Evolutionary conservation across 352 stramenopile species (phyloP).

Genomic region (Phytopythium cucurbitacearum): DNA sequence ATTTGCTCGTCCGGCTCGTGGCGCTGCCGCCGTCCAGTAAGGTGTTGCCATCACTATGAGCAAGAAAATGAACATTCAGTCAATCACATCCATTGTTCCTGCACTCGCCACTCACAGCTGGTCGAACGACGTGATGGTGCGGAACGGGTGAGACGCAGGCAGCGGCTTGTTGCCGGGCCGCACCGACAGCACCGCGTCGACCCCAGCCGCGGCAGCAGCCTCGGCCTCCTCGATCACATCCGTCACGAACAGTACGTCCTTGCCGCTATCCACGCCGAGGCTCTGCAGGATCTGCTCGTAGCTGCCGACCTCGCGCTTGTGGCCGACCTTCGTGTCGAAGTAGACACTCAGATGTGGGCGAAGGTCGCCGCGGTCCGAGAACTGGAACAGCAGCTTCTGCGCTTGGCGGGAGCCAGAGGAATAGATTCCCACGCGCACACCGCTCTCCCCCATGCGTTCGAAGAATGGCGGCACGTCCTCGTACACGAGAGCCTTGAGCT

Average conservation of each 20-base stretch:
- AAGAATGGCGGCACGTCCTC: constrained; percentile 88
- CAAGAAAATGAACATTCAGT: too few relatives aligned
- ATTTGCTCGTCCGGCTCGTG: too few relatives aligned
- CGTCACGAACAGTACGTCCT: constrained; percentile 87
- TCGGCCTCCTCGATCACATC: constrained; percentile 85
- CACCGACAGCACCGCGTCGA: constrained; percentile 72
- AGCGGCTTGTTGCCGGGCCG: constrained; percentile 84
- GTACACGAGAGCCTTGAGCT: constrained; percentile 89
- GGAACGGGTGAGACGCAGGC: constrained; percentile 47
- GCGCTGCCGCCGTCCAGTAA: too few relatives aligned
- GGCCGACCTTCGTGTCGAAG: constrained; percentile 82
- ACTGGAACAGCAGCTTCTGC: constrained; percentile 85
- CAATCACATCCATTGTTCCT: too few relatives aligned
- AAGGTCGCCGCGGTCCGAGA: constrained; percentile 81
- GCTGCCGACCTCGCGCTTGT: constrained; percentile 68
- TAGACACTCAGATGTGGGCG: constrained; percentile 69
- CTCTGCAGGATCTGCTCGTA: constrained; percentile 83
- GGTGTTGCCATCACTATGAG: too few relatives aligned
- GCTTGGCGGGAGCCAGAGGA: constrained; percentile 89
- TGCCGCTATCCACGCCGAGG: constrained; percentile 70
- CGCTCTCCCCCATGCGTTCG: constrained; percentile 60
- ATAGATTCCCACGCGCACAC: constrained; percentile 91
- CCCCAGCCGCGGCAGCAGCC: constrained; percentile 60
- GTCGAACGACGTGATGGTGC: constrained; percentile 51
- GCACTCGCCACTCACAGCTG: constrained; percentile 34